These are phyloP conservation scores for Trypanosoma platydactyli DNA, from an alignment of 208 protist species.

Conservation along the genomic window DNA sequence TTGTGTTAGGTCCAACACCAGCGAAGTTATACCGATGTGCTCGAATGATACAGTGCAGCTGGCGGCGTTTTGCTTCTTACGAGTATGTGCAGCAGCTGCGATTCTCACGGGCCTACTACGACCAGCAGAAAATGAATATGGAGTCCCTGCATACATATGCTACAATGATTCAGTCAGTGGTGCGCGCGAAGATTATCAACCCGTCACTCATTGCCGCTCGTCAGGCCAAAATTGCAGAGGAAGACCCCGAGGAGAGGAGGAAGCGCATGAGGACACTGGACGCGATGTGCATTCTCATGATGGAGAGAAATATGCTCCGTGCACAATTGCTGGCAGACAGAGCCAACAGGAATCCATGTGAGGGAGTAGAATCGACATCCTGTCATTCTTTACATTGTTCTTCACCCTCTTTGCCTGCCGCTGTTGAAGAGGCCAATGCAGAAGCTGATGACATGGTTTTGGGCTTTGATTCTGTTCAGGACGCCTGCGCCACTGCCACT, in stretches of 20 bases:
- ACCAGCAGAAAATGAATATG: conserved; percentile 30
- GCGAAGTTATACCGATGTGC: conserved; percentile 28
- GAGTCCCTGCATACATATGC: conserved; percentile 58
- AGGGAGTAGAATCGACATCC: too few relatives aligned
- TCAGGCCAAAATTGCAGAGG: conserved; percentile 3
- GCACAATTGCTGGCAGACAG: too few relatives aligned
- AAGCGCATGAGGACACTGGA: conserved; percentile 2
- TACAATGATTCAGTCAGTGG: conserved; percentile 48
- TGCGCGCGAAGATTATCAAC: conserved; percentile 31
- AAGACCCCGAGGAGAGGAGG: conserved; percentile 15
- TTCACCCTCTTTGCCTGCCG: too few relatives aligned
- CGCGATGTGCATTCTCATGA: conserved; percentile 4
- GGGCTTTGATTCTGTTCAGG: neutral
- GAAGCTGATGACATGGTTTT: too few relatives aligned
- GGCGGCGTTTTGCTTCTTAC: conserved; percentile 40
- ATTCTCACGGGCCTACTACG: conserved; percentile 35
- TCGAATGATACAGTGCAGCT: conserved; percentile 44
- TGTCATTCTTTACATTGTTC: too few relatives aligned
- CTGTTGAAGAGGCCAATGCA: too few relatives aligned
- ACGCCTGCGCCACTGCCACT: neutral
- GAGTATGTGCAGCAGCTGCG: conserved; percentile 34
- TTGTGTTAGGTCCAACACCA: conserved; percentile 5
- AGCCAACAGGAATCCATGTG: too few relatives aligned
- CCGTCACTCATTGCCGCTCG: conserved; percentile 24
- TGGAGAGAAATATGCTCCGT: neutral